Base-by-base conservation (phyloP, 805 yeast species). In the Myxozyma mucilagina region DNA sequence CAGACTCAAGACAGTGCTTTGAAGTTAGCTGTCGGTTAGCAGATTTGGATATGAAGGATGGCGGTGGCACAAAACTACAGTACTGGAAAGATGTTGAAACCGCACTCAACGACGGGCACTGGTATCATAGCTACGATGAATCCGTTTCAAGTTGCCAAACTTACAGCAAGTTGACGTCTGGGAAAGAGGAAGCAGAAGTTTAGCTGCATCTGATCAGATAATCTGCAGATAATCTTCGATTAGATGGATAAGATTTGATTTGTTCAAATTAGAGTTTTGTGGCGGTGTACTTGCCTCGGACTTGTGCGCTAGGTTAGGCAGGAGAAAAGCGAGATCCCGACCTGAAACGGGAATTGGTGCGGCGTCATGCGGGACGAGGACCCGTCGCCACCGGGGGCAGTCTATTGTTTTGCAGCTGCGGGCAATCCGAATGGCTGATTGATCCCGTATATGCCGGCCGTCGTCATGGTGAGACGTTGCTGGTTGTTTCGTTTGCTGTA, bases 41-140 rank as follows among this genome's bases (percentile, higher is more conserved):
- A 8, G 65, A 62, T 35, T 35, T 62, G 16, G 65, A 62, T 18
- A 38, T 60, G 16, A 63, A 60, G 38, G 63, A 63, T 44, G 63
- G 57, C 35, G 56, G 64, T 29, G 63, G 62, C 38, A 59, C 56
- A 8, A 81, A 80, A 60, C 76, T 75, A 62, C 71, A 71, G 45
- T 80, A 82, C 68, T 84, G 87, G 87, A 67, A 72, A 38, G 70
- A 70, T 5, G 71, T 77, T 6, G 86, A 84, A 67, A 24, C 45
- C 6, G 47, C 41, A n/a, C 47, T 66, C 41, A 45, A 41, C n/a
- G 52, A 29, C 2, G 69, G 60, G 16, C 53, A 59, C n/a, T 65
- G 64, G 68, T 65, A 65, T 34, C 24, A 53, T n/a, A 43, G 63
- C 14, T 32, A 16, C 32, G 58, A 48, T 7, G 50, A 38, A 24